phyloP scores from a whole-genome alignment of 208 protist species.

The Trypanosoma congolense region DNA sequence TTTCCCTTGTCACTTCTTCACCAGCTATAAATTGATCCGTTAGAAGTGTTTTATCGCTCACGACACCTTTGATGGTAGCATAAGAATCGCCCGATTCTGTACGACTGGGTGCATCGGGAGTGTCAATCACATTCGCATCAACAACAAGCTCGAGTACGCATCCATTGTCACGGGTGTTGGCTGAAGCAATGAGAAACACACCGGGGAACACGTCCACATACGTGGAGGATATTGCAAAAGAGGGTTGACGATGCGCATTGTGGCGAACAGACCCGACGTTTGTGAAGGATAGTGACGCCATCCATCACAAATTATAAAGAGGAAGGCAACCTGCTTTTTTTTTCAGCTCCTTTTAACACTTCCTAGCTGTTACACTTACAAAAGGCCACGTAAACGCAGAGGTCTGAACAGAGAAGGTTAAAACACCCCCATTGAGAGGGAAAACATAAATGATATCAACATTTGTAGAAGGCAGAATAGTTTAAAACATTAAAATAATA shows the following conservation, averaged over 20 bases:
- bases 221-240: conserved; percentile 19
- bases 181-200: conserved; percentile 56
- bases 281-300: conserved; percentile 17
- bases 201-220: conserved; percentile 44
- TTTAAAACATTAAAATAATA: too few species aligned
- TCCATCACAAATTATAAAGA: conserved; percentile 1
- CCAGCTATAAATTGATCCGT: too few species aligned
- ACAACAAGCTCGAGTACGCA: conserved; percentile 55
- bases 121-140: background rate
- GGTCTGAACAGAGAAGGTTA: too few species aligned
- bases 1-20: background rate
- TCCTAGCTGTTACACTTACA: too few species aligned
- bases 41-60: too few species aligned
- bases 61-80: background rate
- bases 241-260: background rate
- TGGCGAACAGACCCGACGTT: conserved; percentile 8
- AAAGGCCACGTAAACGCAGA: too few species aligned
- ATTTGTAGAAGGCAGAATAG: too few species aligned
- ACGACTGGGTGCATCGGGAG: background rate
- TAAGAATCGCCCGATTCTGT: background rate
- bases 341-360: background rate
- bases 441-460: too few species aligned
- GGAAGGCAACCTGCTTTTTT: background rate
- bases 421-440: too few species aligned
- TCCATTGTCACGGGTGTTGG: conserved; percentile 33